Evolutionary conservation across 2,329 filamentous ascomycete species (phyloP), one percentile per base, ranked within the genome.

Genomic region (Neonectria hederae): DNA sequence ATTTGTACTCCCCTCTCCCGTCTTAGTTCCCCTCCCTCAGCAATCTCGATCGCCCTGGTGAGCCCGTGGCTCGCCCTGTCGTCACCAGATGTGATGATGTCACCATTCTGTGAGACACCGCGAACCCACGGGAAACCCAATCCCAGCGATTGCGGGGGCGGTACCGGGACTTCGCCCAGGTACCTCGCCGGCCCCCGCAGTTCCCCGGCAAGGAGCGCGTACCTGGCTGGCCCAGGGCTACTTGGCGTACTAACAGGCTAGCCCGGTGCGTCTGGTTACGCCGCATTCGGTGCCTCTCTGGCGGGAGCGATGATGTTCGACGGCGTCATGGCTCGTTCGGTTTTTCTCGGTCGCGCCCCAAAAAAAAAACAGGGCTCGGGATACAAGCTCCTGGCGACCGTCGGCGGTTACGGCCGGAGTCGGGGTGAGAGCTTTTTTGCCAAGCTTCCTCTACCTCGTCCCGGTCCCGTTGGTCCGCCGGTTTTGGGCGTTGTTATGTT

Each of bases 31-130:
- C 54, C 40, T 26, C 53, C 43, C 46, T 59, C 65, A 51, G 62
- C 49, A 62, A 74, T 74, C 72, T 69, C 71, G 71, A 65, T 71
- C 65, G 46, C 48, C 55, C 70, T 64, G 57, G 71, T 68, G 68
- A 71, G 64, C 61, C 65, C 43, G 64, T 74, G 73, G 70, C 71
- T 69, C 70, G 63, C 60, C 65, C 69, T 76, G 75, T 78, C 76
- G 75, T 76, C 71, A 77, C 76, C 75, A 75, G 76, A 69, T 72
- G 63, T 67, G 65, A 79, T 81, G 79, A 81, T 79, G 79, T 81
- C 79, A 81, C 77, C 76, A 81, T 76, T 73, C 70, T 61, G 62
- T 69, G 63, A 65, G 69, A 70, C 38, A 10, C 38, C 5, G 49
- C 32, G 17, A 14, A 26, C 19, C n/a, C 17, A 38, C 35, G 14